Conservation (phyloP, 768 basidiomycete genomes). For the Naganishia onofrii region DNA sequence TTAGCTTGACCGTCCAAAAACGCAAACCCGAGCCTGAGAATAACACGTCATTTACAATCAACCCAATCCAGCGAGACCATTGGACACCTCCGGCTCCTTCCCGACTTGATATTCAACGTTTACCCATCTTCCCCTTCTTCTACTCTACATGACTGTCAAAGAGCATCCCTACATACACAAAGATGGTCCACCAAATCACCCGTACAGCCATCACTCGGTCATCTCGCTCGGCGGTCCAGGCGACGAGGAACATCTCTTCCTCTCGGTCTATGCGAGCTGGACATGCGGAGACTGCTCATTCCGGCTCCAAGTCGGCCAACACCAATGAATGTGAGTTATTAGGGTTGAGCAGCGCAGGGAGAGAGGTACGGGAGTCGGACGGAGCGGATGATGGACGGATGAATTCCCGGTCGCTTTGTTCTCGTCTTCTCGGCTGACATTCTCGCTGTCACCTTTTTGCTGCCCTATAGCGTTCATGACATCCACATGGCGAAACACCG, state of each 20-base stretch:
- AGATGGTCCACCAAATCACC: not conserved
- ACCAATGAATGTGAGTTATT: constrained; percentile 23
- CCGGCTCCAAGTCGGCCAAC: not conserved
- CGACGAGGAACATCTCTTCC: constrained; percentile 17
- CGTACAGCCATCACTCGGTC: not conserved
- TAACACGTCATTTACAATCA: no score
- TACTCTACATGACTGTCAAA: not conserved
- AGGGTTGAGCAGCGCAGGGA: not conserved
- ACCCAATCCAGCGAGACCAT: no score
- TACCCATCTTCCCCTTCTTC: no score
- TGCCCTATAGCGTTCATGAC: constrained; percentile 48
- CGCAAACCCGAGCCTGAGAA: no score
- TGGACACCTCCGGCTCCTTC: no score
- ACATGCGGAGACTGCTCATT: constrained; percentile 23
- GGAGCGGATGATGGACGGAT: not conserved
- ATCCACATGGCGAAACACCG: constrained; percentile 48
- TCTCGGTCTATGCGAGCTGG: constrained; percentile 18
- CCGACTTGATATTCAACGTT: not conserved
- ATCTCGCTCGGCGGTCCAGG: not conserved
- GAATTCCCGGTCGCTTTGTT: no score
- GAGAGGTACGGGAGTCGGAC: no score
- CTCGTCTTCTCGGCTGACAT: no score
- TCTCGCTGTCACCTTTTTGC: no score
- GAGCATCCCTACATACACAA: not conserved
- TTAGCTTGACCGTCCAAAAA: no score